A percentile compares a stretch with the other conserved stretches of the same genome.
These are phyloP conservation scores for Endothia cerciana DNA, from an alignment of 2,329 filamentous ascomycete genomes.

Conservation along the genomic window DNA sequence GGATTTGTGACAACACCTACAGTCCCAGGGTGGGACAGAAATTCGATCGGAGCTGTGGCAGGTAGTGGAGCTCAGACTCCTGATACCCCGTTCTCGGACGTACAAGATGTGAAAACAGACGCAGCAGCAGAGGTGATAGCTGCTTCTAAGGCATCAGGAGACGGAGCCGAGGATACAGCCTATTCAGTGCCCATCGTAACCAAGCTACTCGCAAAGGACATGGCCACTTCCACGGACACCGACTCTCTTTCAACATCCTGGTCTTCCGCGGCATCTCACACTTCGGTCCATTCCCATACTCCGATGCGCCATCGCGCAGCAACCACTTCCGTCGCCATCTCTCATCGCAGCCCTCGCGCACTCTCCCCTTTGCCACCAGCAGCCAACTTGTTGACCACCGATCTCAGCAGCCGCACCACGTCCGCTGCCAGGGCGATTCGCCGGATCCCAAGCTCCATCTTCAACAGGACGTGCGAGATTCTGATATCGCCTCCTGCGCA, in stretches of 20 bases:
- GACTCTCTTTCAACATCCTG: constrained; percentile 34
- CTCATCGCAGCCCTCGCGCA: constrained; percentile 51
- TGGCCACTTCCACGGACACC: constrained; percentile 26
- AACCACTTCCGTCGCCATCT: constrained; percentile 53
- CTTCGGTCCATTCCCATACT: constrained; percentile 15
- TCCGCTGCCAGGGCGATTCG: constrained; percentile 50
- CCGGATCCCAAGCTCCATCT: constrained; percentile 64
- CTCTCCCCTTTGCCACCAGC: constrained; percentile 71
- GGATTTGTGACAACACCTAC: constrained; percentile 42
- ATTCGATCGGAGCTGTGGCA: constrained; percentile 34
- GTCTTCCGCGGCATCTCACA: constrained; percentile 27
- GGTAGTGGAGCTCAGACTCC: constrained; percentile 20
- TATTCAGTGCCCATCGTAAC: neutral
- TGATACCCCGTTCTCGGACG: constrained; percentile 21
- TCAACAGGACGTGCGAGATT: constrained; percentile 77
- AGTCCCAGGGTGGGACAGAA: constrained; percentile 37
- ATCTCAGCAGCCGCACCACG: constrained; percentile 35
- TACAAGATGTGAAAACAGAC: neutral
- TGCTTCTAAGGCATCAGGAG: neutral
- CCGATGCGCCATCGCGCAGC: constrained; percentile 55
- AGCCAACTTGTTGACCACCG: constrained; percentile 62
- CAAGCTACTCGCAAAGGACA: neutral
- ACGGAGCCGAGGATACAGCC: neutral
- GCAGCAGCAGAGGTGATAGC: neutral
- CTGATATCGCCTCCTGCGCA: constrained; percentile 81